Evolutionary conservation across 1,284 basidiomycete genomes (phyloP).

Genomic region (Rhizoctonia solani): DNA sequence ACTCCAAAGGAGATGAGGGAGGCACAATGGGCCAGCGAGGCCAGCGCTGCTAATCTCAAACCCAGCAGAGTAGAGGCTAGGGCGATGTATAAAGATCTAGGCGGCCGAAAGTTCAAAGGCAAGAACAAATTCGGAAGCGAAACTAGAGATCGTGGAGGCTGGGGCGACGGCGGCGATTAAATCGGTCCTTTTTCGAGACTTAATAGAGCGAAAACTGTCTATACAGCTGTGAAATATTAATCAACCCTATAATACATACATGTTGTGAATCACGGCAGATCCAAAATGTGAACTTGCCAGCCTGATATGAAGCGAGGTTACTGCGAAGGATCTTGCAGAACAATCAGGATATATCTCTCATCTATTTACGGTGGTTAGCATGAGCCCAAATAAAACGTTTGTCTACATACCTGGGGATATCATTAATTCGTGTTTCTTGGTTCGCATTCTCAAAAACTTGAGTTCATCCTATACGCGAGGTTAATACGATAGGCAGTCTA

Average conservation of each 20-base stretch:
- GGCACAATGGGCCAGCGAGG: conserved; percentile 64
- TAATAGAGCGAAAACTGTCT: not conserved
- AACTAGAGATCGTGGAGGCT: conserved; percentile 70
- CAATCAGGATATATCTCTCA: conserved; percentile 79
- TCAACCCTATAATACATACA: not conserved
- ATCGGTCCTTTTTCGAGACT: too few species aligned
- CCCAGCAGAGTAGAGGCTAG: conserved; percentile 82
- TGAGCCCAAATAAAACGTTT: not conserved
- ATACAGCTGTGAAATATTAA: not conserved
- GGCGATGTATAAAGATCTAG: conserved; percentile 85
- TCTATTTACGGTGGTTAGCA: conserved; percentile 53
- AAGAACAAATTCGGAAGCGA: conserved; percentile 68
- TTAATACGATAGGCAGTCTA: conserved; percentile 5
- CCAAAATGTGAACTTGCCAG: not conserved
- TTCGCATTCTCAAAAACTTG: conserved; percentile 87
- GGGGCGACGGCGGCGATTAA: conserved; percentile 51
- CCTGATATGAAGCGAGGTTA: not conserved
- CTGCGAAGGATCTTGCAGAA: conserved; percentile 73
- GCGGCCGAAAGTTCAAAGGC: conserved; percentile 70
- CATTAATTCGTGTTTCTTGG: conserved; percentile 89
- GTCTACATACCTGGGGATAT: conserved; percentile 84
- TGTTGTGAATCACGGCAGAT: not conserved
- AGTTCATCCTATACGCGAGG: conserved; percentile 70
- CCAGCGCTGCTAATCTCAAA: conserved; percentile 56
- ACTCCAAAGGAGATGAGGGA: conserved; percentile 78